Conservation (phyloP, 2,329 filamentous ascomycete species). For the Domatiomyces catenatus region DNA sequence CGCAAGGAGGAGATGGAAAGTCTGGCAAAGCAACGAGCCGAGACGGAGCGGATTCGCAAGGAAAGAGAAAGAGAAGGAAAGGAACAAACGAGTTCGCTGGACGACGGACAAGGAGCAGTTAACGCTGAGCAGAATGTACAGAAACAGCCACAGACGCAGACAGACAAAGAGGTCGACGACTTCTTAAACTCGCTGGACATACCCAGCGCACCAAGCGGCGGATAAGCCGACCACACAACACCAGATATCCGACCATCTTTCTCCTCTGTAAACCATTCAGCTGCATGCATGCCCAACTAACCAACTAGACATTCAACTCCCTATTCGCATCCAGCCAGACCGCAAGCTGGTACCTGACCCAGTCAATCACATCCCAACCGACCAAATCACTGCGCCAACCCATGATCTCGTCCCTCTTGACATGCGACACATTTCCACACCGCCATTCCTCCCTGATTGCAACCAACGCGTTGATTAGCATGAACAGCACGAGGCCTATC, state of each 20-base stretch:
- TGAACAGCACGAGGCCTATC: not conserved
- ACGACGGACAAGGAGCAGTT: not conserved
- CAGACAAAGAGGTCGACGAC: not conserved
- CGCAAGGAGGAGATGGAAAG: conserved; percentile 60
- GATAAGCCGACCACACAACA: not conserved
- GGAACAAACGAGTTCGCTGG: conserved; percentile 13
- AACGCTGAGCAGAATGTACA: not conserved
- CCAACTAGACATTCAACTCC: not conserved
- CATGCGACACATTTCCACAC: not conserved
- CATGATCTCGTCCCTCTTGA: not conserved
- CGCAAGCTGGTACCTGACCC: not conserved
- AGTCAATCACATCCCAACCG: not conserved
- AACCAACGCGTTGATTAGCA: not conserved
- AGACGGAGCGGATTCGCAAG: conserved; percentile 50
- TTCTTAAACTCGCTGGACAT: not conserved
- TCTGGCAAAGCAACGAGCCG: conserved; percentile 49
- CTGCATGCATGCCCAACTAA: not conserved
- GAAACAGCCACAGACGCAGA: not conserved
- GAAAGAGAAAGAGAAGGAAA: conserved; percentile 41
- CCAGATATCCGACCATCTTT: too few species aligned
- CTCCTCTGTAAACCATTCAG: too few species aligned
- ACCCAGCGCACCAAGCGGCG: not conserved
- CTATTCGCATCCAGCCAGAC: not conserved
- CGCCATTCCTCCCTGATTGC: not conserved
- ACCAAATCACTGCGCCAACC: not conserved